Conservation (phyloP, 805 yeast species). For the Kluyveromyces aestuarii region DNA sequence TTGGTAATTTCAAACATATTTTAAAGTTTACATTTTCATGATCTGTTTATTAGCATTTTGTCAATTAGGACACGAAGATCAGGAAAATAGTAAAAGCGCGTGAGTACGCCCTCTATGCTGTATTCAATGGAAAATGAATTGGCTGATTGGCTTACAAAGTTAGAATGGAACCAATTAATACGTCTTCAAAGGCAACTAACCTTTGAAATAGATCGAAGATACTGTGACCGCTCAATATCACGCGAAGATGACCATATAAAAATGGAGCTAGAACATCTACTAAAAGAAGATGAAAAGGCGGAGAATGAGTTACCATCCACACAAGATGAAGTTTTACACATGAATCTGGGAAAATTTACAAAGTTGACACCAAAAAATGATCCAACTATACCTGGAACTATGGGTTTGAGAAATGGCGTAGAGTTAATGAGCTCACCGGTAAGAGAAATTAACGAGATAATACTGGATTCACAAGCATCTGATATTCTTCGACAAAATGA, state of each 20-base stretch:
- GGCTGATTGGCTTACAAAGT: not conserved
- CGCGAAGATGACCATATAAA: not conserved
- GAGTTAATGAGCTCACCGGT: conserved; percentile 7
- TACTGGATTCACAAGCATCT: conserved; percentile 1
- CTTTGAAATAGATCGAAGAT: not conserved
- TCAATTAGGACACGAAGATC: not conserved
- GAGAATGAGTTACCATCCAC: conserved; percentile 1
- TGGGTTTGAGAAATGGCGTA: not conserved
- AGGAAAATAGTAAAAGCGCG: not conserved
- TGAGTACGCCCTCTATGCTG: not conserved
- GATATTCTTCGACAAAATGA: conserved; percentile 1
- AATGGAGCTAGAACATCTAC: not conserved
- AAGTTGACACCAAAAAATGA: not conserved
- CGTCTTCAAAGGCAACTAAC: not conserved
- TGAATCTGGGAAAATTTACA: not conserved
- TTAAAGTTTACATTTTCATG: not conserved
- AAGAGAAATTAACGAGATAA: conserved; percentile 1
- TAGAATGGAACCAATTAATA: conserved; percentile 1
- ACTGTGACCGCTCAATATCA: not conserved
- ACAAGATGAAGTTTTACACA: not conserved
- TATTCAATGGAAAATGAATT: not conserved
- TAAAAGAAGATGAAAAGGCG: not conserved
- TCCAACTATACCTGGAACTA: conserved; percentile 3
- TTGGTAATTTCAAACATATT: no score
- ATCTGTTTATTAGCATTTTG: not conserved